Percentiles rank a stretch among this genome's conserved stretches.
These are phyloP conservation scores for Halenospora varia DNA, from an alignment of 495 filamentous ascomycete genomes.

Conservation along the genomic window DNA sequence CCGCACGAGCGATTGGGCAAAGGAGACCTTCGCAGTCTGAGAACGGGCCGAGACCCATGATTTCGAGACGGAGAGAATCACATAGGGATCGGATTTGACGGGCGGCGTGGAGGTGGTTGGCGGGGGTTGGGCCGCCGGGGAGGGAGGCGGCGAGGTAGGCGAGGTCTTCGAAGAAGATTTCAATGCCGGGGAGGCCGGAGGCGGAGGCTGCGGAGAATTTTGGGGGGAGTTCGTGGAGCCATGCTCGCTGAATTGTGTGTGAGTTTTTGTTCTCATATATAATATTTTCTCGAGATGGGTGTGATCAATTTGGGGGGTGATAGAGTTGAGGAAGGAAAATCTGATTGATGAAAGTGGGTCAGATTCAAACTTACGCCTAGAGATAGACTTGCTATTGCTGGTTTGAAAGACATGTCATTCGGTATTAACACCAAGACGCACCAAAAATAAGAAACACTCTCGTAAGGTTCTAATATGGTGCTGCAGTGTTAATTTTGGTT, in stretches of 20 bases:
- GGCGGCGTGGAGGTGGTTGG: conserved; percentile 56
- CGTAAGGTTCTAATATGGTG: too few species aligned
- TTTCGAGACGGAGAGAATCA: conserved; percentile 49
- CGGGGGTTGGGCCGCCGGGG: conserved; percentile 27
- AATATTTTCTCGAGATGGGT: too few species aligned
- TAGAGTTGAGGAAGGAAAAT: too few species aligned
- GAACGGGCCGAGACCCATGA: conserved; percentile 77
- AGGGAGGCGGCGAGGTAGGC: conserved; percentile 47
- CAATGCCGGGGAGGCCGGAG: conserved; percentile 67
- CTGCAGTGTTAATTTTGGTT: too few species aligned
- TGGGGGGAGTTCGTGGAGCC: conserved; percentile 52
- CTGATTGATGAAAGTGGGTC: too few species aligned
- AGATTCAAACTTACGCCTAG: conserved; percentile 14
- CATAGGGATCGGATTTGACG: conserved; percentile 50
- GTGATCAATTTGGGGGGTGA: too few species aligned
- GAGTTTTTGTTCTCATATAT: neutral
- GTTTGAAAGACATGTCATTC: conserved; percentile 16
- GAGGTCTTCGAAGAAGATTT: conserved; percentile 80
- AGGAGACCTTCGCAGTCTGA: conserved; percentile 74
- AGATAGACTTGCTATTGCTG: conserved; percentile 12
- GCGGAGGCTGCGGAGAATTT: conserved; percentile 64
- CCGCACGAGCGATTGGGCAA: conserved; percentile 47
- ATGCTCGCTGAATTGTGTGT: conserved; percentile 31
- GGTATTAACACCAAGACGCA: too few species aligned
- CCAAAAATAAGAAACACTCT: too few species aligned